phyloP scores from a whole-genome alignment of 164 flowering plant genomes.

The Vitis vinifera region DNA sequence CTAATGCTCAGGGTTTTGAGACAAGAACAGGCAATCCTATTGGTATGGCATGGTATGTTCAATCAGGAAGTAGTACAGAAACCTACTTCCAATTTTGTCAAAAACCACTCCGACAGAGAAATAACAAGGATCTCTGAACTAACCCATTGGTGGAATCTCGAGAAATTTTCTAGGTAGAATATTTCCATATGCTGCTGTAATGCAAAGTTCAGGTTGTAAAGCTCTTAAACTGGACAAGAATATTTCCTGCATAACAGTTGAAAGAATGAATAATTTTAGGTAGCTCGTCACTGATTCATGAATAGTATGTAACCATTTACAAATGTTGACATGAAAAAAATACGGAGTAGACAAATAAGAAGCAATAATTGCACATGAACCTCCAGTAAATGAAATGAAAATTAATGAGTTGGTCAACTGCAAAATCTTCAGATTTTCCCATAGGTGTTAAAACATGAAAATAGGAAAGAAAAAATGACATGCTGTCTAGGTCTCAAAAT shows the following conservation, averaged over 20 bases:
- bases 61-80: neutral
- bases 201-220: slow-evolving; percentile 84
- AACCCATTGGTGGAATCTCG: slow-evolving; percentile 76
- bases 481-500: too few species aligned
- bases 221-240: slow-evolving; percentile 71
- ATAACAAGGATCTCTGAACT: slow-evolving; percentile 21
- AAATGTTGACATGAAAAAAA: neutral
- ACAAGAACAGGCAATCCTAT: neutral
- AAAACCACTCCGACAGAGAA: too few species aligned
- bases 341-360: neutral
- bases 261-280: slow-evolving; percentile 3
- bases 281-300: neutral
- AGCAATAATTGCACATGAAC: neutral
- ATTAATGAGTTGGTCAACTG: too few species aligned
- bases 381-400: too few species aligned
- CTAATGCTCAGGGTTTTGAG: too few species aligned
- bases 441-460: too few species aligned
- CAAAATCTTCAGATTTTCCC: too few species aligned
- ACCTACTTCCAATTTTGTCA: neutral
- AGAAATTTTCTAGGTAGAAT: slow-evolving; percentile 88
- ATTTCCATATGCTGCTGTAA: slow-evolving; percentile 98
- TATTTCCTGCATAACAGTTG: slow-evolving; percentile 51
- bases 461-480: too few species aligned
- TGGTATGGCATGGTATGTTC: neutral
- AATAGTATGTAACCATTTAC: neutral